Conservation (phyloP, 257 asterid species). For the Salvia hispanica region DNA sequence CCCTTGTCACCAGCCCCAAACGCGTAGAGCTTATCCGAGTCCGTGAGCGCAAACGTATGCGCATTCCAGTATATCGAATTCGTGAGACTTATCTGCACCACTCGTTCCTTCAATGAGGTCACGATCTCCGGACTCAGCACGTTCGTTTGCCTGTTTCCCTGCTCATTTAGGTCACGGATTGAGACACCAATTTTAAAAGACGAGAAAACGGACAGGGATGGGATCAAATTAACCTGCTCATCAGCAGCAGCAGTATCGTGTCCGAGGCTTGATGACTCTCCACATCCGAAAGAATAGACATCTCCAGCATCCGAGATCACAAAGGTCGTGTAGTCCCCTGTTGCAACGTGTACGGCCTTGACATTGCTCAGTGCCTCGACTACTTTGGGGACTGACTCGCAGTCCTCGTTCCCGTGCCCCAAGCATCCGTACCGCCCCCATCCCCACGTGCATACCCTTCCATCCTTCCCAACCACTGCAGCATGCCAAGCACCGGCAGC, state of each 20-base stretch:
- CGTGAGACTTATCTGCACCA: conserved; percentile 93
- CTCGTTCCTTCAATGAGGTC: conserved; percentile 76
- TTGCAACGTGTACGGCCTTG: conserved; percentile 87
- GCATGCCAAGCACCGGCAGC: conserved; percentile 99
- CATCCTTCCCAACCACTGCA: conserved; percentile 95
- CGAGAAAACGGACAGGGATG: neutral
- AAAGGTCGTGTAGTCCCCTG: conserved; percentile 95
- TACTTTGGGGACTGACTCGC: conserved; percentile 87
- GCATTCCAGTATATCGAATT: conserved; percentile 96
- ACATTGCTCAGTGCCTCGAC: conserved; percentile 78
- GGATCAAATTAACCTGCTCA: conserved; percentile 64
- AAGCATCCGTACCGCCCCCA: conserved; percentile 99
- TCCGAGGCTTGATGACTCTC: conserved; percentile 95
- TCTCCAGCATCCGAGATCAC: conserved; percentile 84
- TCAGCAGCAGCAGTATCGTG: conserved; percentile 59
- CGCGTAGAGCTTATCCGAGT: conserved; percentile 81
- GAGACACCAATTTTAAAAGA: neutral
- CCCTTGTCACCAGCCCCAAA: conserved; percentile 98
- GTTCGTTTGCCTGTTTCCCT: conserved; percentile 74
- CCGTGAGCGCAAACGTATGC: conserved; percentile 94
- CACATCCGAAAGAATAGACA: conserved; percentile 97
- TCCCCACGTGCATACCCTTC: conserved; percentile 99
- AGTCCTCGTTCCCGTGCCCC: conserved; percentile 97
- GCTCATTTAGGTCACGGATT: conserved; percentile 1
- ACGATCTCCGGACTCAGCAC: conserved; percentile 76